Conservation (phyloP, 2,329 filamentous ascomycete genomes). For the Fusarium gaditjirri region DNA sequence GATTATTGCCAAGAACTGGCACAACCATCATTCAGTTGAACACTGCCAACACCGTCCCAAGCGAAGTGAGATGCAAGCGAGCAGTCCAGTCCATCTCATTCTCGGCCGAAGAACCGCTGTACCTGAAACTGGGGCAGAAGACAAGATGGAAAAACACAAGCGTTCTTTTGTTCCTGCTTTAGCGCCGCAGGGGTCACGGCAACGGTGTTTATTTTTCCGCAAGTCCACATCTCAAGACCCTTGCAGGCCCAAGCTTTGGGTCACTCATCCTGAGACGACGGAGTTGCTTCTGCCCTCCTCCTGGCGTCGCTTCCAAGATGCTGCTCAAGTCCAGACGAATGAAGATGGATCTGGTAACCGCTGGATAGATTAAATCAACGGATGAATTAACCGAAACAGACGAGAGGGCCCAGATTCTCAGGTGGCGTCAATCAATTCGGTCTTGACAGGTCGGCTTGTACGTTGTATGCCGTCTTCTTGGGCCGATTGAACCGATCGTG, state of each 20-base stretch:
- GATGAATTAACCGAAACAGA: not conserved
- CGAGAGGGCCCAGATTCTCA: not conserved
- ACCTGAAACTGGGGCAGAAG: constrained; percentile 39
- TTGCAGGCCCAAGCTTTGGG: not conserved
- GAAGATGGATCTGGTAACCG: not conserved
- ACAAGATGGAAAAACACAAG: constrained; percentile 19
- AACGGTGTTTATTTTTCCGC: constrained; percentile 28
- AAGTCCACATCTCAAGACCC: constrained; percentile 10
- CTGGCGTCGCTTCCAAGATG: not conserved
- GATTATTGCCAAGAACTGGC: not conserved
- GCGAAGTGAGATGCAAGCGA: constrained; percentile 1
- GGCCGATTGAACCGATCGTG: not conserved
- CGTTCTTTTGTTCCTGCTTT: constrained; percentile 35
- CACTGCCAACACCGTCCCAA: not conserved
- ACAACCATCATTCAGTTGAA: not conserved
- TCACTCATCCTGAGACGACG: constrained; percentile 10
- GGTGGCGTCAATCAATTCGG: constrained; percentile 4
- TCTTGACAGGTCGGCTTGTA: not conserved
- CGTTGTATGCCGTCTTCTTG: not conserved
- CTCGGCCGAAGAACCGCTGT: constrained; percentile 27
- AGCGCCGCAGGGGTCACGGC: constrained; percentile 18
- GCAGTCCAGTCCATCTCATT: not conserved
- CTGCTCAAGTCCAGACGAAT: not conserved
- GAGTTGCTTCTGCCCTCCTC: not conserved
- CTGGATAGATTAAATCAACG: not conserved